Percentiles rank a stretch among this genome's conserved stretches.
These are phyloP conservation scores for Elasticomyces elasticus DNA, from an alignment of 495 filamentous ascomycete genomes.

Conservation along the genomic window DNA sequence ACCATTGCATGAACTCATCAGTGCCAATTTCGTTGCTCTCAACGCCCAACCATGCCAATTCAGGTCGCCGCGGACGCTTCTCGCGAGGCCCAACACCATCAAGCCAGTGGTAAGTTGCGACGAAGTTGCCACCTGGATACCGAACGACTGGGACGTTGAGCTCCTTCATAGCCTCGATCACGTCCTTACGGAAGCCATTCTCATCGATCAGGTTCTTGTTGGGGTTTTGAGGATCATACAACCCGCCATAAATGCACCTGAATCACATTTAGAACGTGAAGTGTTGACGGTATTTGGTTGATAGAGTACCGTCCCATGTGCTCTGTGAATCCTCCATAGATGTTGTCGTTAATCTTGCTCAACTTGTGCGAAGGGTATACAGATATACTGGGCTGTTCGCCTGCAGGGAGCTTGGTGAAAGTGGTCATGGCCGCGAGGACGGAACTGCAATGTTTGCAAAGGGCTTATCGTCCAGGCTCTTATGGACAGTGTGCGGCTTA, in stretches of 20 bases:
- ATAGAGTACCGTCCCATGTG: constrained; percentile 52
- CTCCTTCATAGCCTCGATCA: constrained; percentile 57
- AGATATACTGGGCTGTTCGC: constrained; percentile 48
- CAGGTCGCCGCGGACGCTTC: constrained; percentile 52
- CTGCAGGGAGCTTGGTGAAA: constrained; percentile 53
- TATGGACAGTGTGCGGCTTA: too few species aligned
- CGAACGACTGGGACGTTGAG: constrained; percentile 63
- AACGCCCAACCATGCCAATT: constrained; percentile 63
- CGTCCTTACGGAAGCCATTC: constrained; percentile 66
- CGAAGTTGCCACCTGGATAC: constrained; percentile 74
- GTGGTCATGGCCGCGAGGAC: too few species aligned
- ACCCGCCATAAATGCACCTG: constrained; percentile 77
- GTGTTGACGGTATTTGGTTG: too few species aligned
- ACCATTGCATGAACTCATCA: constrained; percentile 77
- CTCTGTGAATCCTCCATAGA: constrained; percentile 71
- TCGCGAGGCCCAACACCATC: constrained; percentile 67
- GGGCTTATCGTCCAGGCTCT: too few species aligned
- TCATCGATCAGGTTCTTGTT: constrained; percentile 48
- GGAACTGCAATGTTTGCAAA: too few species aligned
- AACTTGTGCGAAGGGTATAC: constrained; percentile 50
- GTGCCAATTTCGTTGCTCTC: constrained; percentile 73
- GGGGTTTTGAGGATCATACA: constrained; percentile 63
- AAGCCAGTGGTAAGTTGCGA: constrained; percentile 73
- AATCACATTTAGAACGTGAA: too few species aligned
- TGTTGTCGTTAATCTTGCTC: constrained; percentile 61